phyloP scores from a whole-genome alignment of 805 yeast genomes.

The Myxozyma vanderwaltii region DNA sequence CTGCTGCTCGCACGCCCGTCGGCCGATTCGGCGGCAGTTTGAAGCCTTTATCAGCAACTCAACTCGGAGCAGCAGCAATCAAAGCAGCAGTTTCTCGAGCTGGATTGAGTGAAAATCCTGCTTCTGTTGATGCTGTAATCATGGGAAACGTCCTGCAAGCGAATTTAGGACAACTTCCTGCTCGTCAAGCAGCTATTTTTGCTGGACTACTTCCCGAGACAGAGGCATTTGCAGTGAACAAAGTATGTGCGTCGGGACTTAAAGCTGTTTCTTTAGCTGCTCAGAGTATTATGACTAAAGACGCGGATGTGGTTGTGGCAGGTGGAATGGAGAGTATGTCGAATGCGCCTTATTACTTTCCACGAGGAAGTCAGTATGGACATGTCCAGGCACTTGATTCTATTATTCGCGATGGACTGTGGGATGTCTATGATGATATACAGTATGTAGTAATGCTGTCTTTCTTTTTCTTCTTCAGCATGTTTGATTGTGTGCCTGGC shows the following conservation, averaged over 20 bases:
- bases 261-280: conserved; percentile 89
- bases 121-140: conserved; percentile 76
- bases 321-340: conserved; percentile 99
- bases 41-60: conserved; percentile 68
- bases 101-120: conserved; percentile 48
- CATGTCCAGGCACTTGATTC: conserved; percentile 59
- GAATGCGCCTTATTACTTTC: conserved; percentile 77
- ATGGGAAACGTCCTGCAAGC: conserved; percentile 94
- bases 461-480: not conserved
- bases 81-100: conserved; percentile 77
- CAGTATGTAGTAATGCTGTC: conserved; percentile 20
- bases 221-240: conserved; percentile 88
- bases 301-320: conserved; percentile 88
- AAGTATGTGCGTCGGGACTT: conserved; percentile 96
- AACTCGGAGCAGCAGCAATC: conserved; percentile 85
- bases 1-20: conserved; percentile 89
- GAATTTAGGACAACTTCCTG: conserved; percentile 95
- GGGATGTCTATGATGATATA: conserved; percentile 79
- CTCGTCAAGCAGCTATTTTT: conserved; percentile 94
- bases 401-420: conserved; percentile 75
- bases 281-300: conserved; percentile 82
- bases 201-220: conserved; percentile 81
- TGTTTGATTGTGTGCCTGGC: not conserved
- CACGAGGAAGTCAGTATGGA: conserved; percentile 49
- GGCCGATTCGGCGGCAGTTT: conserved; percentile 89